Evolutionary conservation across 441 rosid species (phyloP), one percentile per base, ranked within the genome.

Genomic region (Omphalea diandra): DNA sequence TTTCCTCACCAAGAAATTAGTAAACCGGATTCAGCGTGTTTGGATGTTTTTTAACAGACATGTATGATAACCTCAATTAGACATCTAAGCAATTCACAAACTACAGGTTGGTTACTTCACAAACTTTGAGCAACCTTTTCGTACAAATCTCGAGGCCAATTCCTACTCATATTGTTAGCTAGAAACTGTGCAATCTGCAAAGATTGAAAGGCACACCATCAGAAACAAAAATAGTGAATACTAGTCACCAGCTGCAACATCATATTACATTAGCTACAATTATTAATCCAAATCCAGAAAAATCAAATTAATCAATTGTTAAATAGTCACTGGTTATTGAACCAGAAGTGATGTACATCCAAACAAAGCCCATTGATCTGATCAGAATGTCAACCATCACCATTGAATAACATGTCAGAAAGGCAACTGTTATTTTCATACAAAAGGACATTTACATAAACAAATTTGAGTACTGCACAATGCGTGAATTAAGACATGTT

Each of bases 81-180:
- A 56, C 32, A 29, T 63, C 36, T 36, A 22, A 6, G 27, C 26
- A 18, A 58, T 2, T 35, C 3, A 36, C 60, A 68, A n/a, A 46
- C 15, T n/a, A 44, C 38, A 26, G 26, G 14, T n/a, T n/a, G n/a
- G n/a, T n/a, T n/a, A n/a, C 46, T 54, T 31, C 49, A 95, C 81
- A 95, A 85, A 85, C 90, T 83, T 72, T 82, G 78, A 31, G 93
- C 90, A 68, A 88, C 96, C 82, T 85, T 95, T 62, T 90, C 96
- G 9, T 86, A 95, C 76, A 95, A 75, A 73, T 90, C 98, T 8
- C 86, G 93, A 46, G 98, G 99, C 96, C 98, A 95, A 76, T 95
- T 93, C 82, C 83, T 77, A 76, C 80, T 89, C 69, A 83, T 83
- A 75, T 95, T 95, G 80, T 85, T 89, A 40, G 98, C 99, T 41